These are phyloP conservation scores for Rhododendron vialii DNA, from an alignment of 148 eudicot species.

Conservation along the genomic window DNA sequence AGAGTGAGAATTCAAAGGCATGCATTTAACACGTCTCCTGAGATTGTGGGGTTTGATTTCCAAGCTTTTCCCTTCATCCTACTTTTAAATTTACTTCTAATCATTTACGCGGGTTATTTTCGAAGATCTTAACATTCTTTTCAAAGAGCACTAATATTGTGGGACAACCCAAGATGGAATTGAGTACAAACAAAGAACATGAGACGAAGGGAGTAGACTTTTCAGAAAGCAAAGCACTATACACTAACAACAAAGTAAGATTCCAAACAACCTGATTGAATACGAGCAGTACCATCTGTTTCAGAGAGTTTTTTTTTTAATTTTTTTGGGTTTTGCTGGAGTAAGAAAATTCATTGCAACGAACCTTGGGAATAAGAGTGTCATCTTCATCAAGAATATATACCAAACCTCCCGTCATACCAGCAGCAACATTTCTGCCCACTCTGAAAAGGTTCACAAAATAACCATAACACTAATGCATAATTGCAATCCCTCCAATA, in stretches of 20 bases:
- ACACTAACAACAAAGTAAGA: not conserved
- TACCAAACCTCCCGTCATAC: conserved; percentile 98
- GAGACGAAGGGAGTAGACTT: not conserved
- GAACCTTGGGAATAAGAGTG: conserved; percentile 90
- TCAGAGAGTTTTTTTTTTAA: not conserved
- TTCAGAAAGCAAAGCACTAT: not conserved
- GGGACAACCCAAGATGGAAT: not conserved
- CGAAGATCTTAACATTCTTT: not conserved
- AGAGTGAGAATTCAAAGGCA: no score
- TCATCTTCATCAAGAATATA: conserved; percentile 94
- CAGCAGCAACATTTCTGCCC: conserved; percentile 98
- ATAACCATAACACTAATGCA: not conserved
- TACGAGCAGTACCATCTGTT: not conserved
- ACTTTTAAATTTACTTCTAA: no score
- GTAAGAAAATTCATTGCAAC: not conserved
- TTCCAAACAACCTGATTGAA: not conserved
- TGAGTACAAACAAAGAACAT: not conserved
- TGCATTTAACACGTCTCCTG: no score
- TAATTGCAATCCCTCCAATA: not conserved
- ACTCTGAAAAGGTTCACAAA: conserved; percentile 45
- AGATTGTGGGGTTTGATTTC: no score
- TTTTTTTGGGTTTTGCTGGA: not conserved
- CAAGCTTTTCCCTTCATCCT: no score
- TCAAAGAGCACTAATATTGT: not conserved
- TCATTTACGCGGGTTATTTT: not conserved